These are phyloP conservation scores for Pleurozium schreberi DNA, from an alignment of 225 moss, liverwort and hornwort species.

Conservation along the genomic window DNA sequence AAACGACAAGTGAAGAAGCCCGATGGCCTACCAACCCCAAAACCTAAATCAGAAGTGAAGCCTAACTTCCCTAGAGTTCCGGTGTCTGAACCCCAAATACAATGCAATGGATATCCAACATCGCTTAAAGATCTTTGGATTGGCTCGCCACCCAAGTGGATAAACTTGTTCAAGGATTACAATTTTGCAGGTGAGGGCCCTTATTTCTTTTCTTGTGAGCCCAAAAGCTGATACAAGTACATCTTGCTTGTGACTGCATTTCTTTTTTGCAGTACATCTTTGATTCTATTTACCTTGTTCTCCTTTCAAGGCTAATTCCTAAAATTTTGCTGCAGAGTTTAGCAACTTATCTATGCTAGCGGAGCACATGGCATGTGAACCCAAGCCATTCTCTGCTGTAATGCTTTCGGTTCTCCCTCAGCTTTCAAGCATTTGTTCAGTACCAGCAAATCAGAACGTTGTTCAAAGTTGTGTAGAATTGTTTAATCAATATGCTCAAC, in stretches of 20 bases:
- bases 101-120: not conserved
- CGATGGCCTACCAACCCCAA: not conserved
- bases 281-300: not conserved
- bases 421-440: slow-evolving; percentile 1
- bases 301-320: not conserved
- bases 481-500: slow-evolving; percentile 48
- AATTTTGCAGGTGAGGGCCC: slow-evolving; percentile 28
- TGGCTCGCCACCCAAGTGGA: slow-evolving; percentile 60
- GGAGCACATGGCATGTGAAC: slow-evolving; percentile 9
- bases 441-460: slow-evolving; percentile 7
- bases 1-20: slow-evolving; percentile 16
- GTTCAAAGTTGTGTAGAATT: slow-evolving; percentile 45
- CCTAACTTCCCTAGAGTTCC: not conserved
- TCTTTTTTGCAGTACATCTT: not conserved
- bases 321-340: slow-evolving; percentile 15
- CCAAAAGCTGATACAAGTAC: not conserved
- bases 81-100: not conserved
- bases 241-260: not conserved
- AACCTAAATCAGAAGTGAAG: not conserved
- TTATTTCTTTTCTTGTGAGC: not conserved
- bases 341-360: slow-evolving; percentile 25
- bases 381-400: slow-evolving; percentile 42
- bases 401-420: slow-evolving; percentile 52
- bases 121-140: slow-evolving; percentile 35
- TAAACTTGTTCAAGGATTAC: slow-evolving; percentile 27